Conservation (phyloP, 1,284 basidiomycete species). For the Bjerkandera adusta region DNA sequence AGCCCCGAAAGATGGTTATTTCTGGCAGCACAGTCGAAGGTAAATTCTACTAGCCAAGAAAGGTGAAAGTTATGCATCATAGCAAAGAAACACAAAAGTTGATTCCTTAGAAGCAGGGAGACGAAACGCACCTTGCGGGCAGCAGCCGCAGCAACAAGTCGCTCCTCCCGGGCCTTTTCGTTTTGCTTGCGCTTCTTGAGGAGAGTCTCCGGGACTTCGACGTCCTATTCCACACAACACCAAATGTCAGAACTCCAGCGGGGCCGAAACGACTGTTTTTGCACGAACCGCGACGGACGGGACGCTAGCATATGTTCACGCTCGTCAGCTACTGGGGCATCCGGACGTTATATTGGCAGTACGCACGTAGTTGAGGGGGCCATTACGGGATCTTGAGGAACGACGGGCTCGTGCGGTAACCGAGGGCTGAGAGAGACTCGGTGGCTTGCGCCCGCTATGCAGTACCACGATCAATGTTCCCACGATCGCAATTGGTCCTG, state of each 20-base stretch:
- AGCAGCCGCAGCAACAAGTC: conserved; percentile 80
- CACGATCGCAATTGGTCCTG: conserved; percentile 22
- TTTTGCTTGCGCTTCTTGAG: conserved; percentile 99
- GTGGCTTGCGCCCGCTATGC: conserved; percentile 31
- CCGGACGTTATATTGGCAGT: conserved; percentile 8
- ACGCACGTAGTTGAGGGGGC: conserved; percentile 36
- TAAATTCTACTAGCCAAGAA: conserved; percentile 67
- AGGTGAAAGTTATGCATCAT: conserved; percentile 83
- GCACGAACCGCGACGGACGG: conserved; percentile 68
- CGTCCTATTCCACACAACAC: conserved; percentile 47
- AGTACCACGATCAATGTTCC: conserved; percentile 26
- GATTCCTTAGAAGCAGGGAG: conserved; percentile 5
- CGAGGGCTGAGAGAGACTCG: conserved; percentile 20
- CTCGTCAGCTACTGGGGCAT: conserved; percentile 3
- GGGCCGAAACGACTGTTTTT: conserved; percentile 4
- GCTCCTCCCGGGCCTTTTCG: conserved; percentile 97
- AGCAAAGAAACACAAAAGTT: conserved; percentile 24
- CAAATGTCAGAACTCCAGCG: neutral
- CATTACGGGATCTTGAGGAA: conserved; percentile 34
- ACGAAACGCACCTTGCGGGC: conserved; percentile 85
- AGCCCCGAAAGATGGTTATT: conserved; percentile 99
- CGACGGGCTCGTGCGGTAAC: conserved; percentile 27
- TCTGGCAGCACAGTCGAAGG: conserved; percentile 71
- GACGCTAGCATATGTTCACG: conserved; percentile 39
- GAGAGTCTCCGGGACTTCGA: conserved; percentile 97